Conservation (phyloP, 1,139 yeast species). For the Zygotorulaspora mrakii region DNA sequence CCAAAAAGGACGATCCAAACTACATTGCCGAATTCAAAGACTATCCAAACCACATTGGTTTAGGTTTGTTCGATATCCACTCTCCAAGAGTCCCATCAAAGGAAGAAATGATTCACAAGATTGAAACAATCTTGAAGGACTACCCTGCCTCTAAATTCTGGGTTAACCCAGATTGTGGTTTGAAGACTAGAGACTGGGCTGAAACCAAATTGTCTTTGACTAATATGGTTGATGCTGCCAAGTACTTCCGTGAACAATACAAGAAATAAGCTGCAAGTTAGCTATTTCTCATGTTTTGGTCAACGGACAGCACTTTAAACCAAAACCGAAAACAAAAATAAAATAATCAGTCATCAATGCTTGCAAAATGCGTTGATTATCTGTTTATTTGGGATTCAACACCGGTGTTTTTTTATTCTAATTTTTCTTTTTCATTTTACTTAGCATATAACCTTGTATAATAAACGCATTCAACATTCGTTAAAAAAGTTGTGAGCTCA, state of each 20-base stretch:
- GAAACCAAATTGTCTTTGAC: slow-evolving; percentile 85
- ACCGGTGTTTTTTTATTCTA: slow-evolving; percentile 23
- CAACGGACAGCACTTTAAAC: slow-evolving; percentile 3
- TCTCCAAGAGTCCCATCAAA: slow-evolving; percentile 99
- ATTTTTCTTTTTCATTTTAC: slow-evolving; percentile 13
- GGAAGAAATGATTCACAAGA: slow-evolving; percentile 91
- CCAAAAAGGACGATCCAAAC: slow-evolving; percentile 98
- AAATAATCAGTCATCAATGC: slow-evolving; percentile 6
- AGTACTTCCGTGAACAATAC: slow-evolving; percentile 77
- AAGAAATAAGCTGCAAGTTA: slow-evolving; percentile 26
- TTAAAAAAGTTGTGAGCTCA: too few relatives aligned
- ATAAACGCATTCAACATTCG: slow-evolving; percentile 39
- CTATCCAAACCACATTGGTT: slow-evolving; percentile 99
- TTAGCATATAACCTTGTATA: slow-evolving; percentile 23
- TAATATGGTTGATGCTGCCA: slow-evolving; percentile 99
- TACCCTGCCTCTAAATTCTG: slow-evolving; percentile 98
- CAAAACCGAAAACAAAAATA: slow-evolving; percentile 4
- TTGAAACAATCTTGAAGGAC: slow-evolving; percentile 89
- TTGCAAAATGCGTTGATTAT: too few relatives aligned
- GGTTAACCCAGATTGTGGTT: slow-evolving; percentile 99
- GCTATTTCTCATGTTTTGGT: slow-evolving; percentile 4
- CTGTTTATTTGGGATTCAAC: slow-evolving; percentile 25
- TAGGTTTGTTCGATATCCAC: slow-evolving; percentile 98
- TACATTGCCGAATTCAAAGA: slow-evolving; percentile 95
- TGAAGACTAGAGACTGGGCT: slow-evolving; percentile 95